Evolutionary conservation across 495 filamentous ascomycete genomes (phyloP).

Genomic region (Bombardia bombarda): DNA sequence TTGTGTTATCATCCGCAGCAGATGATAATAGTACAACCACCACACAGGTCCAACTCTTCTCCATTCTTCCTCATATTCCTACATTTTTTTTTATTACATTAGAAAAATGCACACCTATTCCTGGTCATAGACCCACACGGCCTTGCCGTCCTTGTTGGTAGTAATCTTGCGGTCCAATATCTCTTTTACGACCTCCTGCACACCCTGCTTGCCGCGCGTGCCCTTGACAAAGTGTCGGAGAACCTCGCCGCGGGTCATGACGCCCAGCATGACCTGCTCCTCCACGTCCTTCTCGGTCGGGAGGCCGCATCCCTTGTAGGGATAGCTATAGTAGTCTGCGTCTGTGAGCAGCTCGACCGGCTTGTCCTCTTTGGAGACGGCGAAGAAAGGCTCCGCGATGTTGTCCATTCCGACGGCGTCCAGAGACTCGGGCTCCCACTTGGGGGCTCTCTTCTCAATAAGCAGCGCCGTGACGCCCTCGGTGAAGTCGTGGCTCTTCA

Average conservation of each 20-base stretch:
- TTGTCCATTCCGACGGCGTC: constrained; percentile 42
- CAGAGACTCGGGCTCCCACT: constrained; percentile 66
- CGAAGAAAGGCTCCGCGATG: constrained; percentile 55
- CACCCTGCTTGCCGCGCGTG: constrained; percentile 45
- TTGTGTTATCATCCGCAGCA: too few relatives aligned
- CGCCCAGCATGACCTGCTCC: constrained; percentile 36
- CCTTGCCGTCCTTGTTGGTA: constrained; percentile 16
- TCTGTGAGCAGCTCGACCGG: constrained; percentile 42
- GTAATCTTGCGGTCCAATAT: constrained; percentile 45
- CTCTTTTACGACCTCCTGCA: constrained; percentile 49
- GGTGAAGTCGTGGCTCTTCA: constrained; percentile 79
- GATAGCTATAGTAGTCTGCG: constrained; percentile 57
- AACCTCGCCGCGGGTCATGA: constrained; percentile 31
- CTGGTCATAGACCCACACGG: neutral
- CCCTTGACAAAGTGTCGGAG: constrained; percentile 39
- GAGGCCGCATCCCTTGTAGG: constrained; percentile 32
- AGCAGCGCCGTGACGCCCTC: constrained; percentile 76
- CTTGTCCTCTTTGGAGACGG: constrained; percentile 25
- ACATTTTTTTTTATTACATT: too few relatives aligned
- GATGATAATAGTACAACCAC: too few relatives aligned
- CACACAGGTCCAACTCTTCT: too few relatives aligned
- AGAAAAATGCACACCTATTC: too few relatives aligned
- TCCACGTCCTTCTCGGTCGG: constrained; percentile 58
- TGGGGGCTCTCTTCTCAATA: constrained; percentile 54
- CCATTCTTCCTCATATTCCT: too few relatives aligned